These are phyloP conservation scores for Leptodermis oblonga DNA, from an alignment of 257 asterid genomes.

Conservation along the genomic window DNA sequence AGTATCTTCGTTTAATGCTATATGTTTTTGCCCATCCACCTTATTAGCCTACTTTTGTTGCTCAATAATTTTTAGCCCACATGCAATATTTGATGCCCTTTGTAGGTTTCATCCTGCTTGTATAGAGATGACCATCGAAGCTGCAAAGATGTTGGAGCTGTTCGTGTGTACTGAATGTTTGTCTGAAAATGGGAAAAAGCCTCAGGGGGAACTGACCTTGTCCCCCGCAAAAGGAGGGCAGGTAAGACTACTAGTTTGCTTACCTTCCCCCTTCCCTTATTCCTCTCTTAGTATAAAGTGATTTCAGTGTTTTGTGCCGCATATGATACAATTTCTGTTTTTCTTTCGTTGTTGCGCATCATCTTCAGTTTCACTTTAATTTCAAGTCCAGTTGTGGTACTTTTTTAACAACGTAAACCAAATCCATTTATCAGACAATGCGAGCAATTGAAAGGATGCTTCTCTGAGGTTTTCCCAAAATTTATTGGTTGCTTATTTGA, in stretches of 20 bases:
- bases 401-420: not conserved
- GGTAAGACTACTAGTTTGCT: constrained; percentile 25
- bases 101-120: constrained; percentile 78
- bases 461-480: not conserved
- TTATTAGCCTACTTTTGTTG: not conserved
- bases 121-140: constrained; percentile 44
- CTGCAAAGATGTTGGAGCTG: constrained; percentile 40
- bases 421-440: not conserved
- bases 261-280: not conserved
- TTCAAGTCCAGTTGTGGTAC: not conserved
- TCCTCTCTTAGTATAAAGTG: not conserved
- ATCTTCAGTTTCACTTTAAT: not conserved
- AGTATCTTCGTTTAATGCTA: not conserved
- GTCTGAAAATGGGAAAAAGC: constrained; percentile 34
- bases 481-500: not conserved
- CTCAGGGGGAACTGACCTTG: constrained; percentile 8
- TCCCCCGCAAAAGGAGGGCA: constrained; percentile 25
- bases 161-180: constrained; percentile 54
- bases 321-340: not conserved
- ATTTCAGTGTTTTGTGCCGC: not conserved
- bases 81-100: constrained; percentile 3
- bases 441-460: too few species aligned
- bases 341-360: too few species aligned
- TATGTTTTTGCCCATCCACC: not conserved
- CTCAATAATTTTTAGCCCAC: not conserved